Evolutionary conservation across 2,329 filamentous ascomycete genomes (phyloP), one percentile per base, ranked within the genome.

Genomic region (Beauveria rudraprayagi): DNA sequence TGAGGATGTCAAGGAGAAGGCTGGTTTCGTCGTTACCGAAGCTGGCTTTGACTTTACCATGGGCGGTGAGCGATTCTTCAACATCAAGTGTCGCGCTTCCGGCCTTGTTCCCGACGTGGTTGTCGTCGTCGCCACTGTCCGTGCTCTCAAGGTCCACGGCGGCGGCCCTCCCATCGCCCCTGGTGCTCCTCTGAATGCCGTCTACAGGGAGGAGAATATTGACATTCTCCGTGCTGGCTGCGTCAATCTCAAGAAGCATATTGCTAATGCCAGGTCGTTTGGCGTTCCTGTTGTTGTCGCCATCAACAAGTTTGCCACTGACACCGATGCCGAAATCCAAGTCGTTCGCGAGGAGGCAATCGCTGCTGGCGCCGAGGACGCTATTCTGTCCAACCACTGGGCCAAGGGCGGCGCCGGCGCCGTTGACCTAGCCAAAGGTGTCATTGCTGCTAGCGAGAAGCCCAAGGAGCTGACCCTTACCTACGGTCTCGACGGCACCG

Each of bases 21-120:
- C 90, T 34, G 94, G 94, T 10, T 97, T 94, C 69, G 93, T 97
- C 24, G 87, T 99, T 43, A 99, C 94, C 1, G 94, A 99, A 76
- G 93, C 94, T 58, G 94, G 94, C 10, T 99, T 99, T 75, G 94
- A 99, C 76, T 99, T 99, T 78, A 97, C 94, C 69, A 99, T 99
- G 94, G 94, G 94, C 66, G 94, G 94, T 65, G 94, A 99, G 82
- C 89, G 94, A 57, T 99, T 99, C 83, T 97, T 99, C 86, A 97
- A 99, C 80, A 97, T 99, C 82, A 99, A 99, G 83, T 97, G 94
- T 79, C 89, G 94, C 63, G 90, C 92, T 10, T 97, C 93, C 6
- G 93, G 93, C 26, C 87, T 99, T 51, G 85, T 91, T 2, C 94
- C 94, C 2, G 94, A 99, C 70, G 91, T 92, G 1, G 92, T 96